Percentiles rank a stretch among this genome's conserved stretches.
Evolutionary conservation across 1,284 basidiomycete species (phyloP).

Genomic region (Trichosporon sp.): DNA sequence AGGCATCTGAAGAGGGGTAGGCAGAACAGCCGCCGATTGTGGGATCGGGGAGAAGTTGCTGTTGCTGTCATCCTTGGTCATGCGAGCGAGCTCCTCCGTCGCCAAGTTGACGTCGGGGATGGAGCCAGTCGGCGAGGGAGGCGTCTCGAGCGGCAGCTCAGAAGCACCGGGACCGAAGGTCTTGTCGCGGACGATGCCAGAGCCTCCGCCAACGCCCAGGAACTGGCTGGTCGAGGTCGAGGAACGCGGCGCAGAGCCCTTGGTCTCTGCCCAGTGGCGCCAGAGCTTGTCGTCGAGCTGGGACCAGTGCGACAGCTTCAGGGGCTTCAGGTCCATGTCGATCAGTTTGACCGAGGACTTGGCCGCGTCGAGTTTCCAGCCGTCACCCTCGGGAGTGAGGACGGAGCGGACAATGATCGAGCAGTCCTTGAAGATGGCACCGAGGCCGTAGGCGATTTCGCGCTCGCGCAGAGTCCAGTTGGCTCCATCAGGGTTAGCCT

Average conservation of each 20-base stretch:
- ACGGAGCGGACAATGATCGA: slow-evolving; percentile 65
- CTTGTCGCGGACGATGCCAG: slow-evolving; percentile 3
- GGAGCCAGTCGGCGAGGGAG: neutral
- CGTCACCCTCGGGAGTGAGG: slow-evolving; percentile 11
- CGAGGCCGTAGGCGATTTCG: slow-evolving; percentile 70
- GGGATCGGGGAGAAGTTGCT: neutral
- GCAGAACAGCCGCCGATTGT: neutral
- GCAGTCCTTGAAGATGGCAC: slow-evolving; percentile 95
- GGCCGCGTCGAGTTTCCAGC: slow-evolving; percentile 18
- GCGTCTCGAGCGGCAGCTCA: neutral
- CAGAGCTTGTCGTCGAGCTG: slow-evolving; percentile 66
- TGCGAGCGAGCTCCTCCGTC: neutral
- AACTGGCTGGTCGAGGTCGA: slow-evolving; percentile 67
- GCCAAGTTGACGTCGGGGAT: neutral
- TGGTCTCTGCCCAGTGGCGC: slow-evolving; percentile 48
- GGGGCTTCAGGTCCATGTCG: slow-evolving; percentile 78
- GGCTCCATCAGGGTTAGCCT: slow-evolving; percentile 29
- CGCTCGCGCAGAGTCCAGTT: slow-evolving; percentile 39
- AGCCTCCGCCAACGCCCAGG: neutral
- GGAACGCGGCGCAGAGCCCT: slow-evolving; percentile 69
- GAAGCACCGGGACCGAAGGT: neutral
- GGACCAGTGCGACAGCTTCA: slow-evolving; percentile 68
- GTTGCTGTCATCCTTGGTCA: neutral
- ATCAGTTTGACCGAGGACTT: slow-evolving; percentile 61
- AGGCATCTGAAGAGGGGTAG: neutral